Evolutionary conservation across 306 rosid species (phyloP), one percentile per base, ranked within the genome.

Genomic region (Canavalia ensiformis): DNA sequence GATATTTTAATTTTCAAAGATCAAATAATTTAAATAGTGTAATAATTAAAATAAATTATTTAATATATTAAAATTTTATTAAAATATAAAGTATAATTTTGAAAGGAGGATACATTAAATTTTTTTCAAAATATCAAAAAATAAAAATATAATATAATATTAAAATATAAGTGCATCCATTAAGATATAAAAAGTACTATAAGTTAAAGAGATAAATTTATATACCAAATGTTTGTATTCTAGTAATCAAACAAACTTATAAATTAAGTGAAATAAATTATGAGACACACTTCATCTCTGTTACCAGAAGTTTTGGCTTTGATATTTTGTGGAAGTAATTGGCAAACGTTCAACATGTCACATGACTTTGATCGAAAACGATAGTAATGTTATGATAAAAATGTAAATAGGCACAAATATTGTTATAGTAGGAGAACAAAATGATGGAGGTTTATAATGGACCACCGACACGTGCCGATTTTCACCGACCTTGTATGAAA

Each of bases 391-490:
- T 35, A 51, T 33, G 33, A 63, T 45, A 60, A 46, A 3, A 31
- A 59, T 4, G 37, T 3, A 49, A 35, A 79, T 2, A 45, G 31
- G 3, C 8, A 68, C 3, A 56, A 68, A 57, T 70, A 60, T 6
- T 71, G 45, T 3, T 4, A 46, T 13, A 59, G 30, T 33, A 59
- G 39, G 70, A 76, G 50, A 65, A 73, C 25, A 76, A 44, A 82
- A 86, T 83, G 85, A 84, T 70, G 82, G 51, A 68, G 42, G 34
- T 3, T 31, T 30, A 67, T 51, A 13, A 83, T 81, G 90, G 91
- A 86, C 82, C 88, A 81, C 91, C 89, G 94, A 84, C 92, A 88
- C 89, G 90, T 93, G 97, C 88, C 97, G 87, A 85, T 86, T 85
- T 25, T 33, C 86, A 83, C 98, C 98, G 98, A 84, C 97, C 88